phyloP scores from a whole-genome alignment of 768 basidiomycete species.

The Mycena galopus region DNA sequence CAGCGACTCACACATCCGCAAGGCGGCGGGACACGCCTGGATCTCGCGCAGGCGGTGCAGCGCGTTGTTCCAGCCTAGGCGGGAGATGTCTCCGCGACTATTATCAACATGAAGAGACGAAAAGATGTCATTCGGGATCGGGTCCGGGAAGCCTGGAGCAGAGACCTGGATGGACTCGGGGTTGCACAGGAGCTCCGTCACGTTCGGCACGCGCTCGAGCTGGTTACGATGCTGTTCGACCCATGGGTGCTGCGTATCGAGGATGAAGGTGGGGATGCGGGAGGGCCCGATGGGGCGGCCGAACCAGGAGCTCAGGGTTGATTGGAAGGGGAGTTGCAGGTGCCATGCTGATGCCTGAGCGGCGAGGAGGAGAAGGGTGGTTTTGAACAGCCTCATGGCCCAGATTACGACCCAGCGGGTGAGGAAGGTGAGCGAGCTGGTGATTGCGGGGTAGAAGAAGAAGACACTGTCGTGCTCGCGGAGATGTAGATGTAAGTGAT shows the following conservation, averaged over 20 bases:
- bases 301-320: slow-evolving; percentile 19
- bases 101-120: slow-evolving; percentile 16
- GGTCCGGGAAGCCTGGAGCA: slow-evolving; percentile 18
- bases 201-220: slow-evolving; percentile 8
- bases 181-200: slow-evolving; percentile 17
- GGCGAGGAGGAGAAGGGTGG: slow-evolving; percentile 11
- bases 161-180: slow-evolving; percentile 19
- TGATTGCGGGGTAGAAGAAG: not conserved
- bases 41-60: slow-evolving; percentile 20
- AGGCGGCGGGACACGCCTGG: slow-evolving; percentile 19
- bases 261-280: slow-evolving; percentile 20
- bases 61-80: slow-evolving; percentile 16
- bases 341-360: slow-evolving; percentile 14
- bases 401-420: slow-evolving; percentile 14
- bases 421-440: slow-evolving; percentile 12
- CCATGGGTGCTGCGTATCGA: slow-evolving; percentile 20
- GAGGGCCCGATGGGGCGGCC: slow-evolving; percentile 16
- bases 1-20: slow-evolving; percentile 17
- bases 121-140: slow-evolving; percentile 17
- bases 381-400: slow-evolving; percentile 16
- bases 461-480: not conserved
- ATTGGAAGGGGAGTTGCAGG: slow-evolving; percentile 18
- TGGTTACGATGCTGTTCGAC: slow-evolving; percentile 18
- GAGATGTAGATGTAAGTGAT: not conserved
- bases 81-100: slow-evolving; percentile 12